These are phyloP conservation scores for Ulmus americana DNA, from an alignment of 331 rosid species.

Conservation along the genomic window DNA sequence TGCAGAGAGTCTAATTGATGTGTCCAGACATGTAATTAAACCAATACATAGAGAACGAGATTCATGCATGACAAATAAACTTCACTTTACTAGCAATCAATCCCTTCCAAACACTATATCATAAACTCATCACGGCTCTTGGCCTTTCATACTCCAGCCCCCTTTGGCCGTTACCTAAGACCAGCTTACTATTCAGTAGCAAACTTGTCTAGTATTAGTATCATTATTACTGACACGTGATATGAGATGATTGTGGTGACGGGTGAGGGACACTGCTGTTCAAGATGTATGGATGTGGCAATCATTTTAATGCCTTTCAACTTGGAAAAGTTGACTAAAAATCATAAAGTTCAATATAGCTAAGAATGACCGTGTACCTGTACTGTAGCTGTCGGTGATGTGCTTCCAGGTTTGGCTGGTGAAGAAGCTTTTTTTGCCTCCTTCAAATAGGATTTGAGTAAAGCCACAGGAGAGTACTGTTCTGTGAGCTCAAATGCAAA, in stretches of 20 bases:
- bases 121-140: no score
- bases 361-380: conserved; percentile 47
- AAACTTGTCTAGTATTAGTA: neutral
- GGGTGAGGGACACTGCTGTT: no score
- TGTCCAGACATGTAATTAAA: no score
- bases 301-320: neutral
- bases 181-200: neutral
- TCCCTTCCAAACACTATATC: no score
- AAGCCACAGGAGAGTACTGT: conserved; percentile 69
- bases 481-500: conserved; percentile 75
- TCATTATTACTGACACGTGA: neutral
- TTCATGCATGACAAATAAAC: no score
- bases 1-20: no score
- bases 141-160: no score
- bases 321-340: neutral
- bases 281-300: no score
- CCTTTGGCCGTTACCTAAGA: no score
- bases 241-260: neutral
- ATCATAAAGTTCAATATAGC: conserved; percentile 13
- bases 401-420: conserved; percentile 60
- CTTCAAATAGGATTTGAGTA: conserved; percentile 80
- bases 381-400: conserved; percentile 59
- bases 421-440: conserved; percentile 78
- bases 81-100: no score
- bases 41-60: no score